Conservation (phyloP, 2,329 filamentous ascomycete genomes). For the Alternaria novae-zelandiae region DNA sequence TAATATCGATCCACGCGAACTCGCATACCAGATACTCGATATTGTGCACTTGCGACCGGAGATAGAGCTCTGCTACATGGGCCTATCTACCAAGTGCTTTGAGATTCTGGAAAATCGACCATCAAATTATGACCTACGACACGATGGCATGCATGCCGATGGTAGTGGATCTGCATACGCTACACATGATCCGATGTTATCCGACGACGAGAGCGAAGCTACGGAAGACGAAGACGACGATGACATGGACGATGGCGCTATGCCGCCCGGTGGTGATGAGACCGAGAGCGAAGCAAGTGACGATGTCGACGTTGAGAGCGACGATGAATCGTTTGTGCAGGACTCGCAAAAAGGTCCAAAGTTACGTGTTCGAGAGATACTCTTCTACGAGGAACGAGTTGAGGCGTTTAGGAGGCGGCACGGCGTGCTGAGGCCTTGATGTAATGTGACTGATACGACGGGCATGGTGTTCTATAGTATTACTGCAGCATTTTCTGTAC, state of each 20-base stretch:
- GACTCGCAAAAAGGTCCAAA: conserved; percentile 57
- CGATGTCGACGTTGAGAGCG: conserved; percentile 52
- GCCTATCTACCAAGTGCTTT: conserved; percentile 78
- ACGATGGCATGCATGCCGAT: conserved; percentile 37
- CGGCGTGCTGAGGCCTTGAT: conserved; percentile 40
- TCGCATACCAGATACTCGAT: conserved; percentile 78
- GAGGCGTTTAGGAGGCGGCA: conserved; percentile 80
- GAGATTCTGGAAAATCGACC: conserved; percentile 74
- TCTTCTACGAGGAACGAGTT: conserved; percentile 81
- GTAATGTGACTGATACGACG: conserved; percentile 1
- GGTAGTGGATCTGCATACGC: conserved; percentile 31
- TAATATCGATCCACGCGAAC: conserved; percentile 68
- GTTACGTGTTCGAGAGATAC: conserved; percentile 75
- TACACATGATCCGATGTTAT: conserved; percentile 40
- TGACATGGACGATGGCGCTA: conserved; percentile 58
- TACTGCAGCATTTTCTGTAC: conserved; percentile 7
- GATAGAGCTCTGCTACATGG: conserved; percentile 78
- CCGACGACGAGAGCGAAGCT: conserved; percentile 47
- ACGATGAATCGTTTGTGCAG: conserved; percentile 60
- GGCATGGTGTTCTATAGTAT: conserved; percentile 5
- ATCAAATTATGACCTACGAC: conserved; percentile 51
- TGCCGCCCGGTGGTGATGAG: conserved; percentile 54
- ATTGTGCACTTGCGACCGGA: conserved; percentile 78
- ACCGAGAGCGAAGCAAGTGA: conserved; percentile 44
- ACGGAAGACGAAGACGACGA: conserved; percentile 57